Evolutionary conservation across 129 eudicot genomes (phyloP).

Genomic region (Solidago caesia): DNA sequence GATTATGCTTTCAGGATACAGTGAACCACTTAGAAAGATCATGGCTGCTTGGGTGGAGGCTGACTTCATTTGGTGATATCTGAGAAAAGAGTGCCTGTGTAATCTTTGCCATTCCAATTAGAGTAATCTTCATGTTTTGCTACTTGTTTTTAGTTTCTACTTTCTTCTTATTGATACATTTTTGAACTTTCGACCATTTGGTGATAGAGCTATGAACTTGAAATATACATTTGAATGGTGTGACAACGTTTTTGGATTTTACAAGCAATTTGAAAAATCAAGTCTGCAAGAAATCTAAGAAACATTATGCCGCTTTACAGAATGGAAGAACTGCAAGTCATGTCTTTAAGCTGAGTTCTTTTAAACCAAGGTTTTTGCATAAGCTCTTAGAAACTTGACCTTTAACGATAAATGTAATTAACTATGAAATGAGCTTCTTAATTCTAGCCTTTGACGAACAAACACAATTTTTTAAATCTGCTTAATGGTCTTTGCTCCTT

Average conservation of each 20-base stretch:
- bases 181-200: not conserved
- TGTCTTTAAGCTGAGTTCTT: too few species aligned
- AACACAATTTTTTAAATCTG: too few species aligned
- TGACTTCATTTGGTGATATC: not conserved
- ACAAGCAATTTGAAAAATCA: not conserved
- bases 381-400: too few species aligned
- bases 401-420: too few species aligned
- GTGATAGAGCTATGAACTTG: not conserved
- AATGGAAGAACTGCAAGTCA: too few species aligned
- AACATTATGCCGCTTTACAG: too few species aligned
- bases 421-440: too few species aligned
- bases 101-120: not conserved
- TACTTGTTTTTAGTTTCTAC: not conserved
- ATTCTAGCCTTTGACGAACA: too few species aligned
- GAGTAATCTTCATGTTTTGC: not conserved
- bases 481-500: too few species aligned
- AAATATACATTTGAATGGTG: not conserved
- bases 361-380: too few species aligned
- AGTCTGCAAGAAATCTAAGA: not conserved
- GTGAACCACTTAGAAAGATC: not conserved
- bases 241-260: not conserved
- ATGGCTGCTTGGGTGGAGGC: constrained; percentile 2
- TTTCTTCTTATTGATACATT: not conserved
- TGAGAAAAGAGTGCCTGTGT: not conserved
- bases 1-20: constrained; percentile 1